These are phyloP conservation scores for Piedraia hortae DNA, from an alignment of 2,329 filamentous ascomycete genomes.

Conservation along the genomic window DNA sequence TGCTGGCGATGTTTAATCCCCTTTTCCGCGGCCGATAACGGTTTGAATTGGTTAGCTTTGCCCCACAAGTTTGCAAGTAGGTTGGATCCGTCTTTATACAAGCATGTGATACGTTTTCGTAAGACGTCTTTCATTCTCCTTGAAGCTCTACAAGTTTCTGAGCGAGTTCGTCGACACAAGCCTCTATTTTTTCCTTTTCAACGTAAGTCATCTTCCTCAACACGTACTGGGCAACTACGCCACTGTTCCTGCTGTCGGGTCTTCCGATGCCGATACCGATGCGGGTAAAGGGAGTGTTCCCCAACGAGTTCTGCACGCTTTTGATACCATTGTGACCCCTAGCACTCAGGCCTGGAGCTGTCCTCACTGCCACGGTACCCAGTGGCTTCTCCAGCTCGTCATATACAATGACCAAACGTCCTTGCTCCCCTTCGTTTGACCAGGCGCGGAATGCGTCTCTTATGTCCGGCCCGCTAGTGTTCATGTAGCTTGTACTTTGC, in stretches of 20 bases:
- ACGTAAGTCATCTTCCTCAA: slow-evolving; percentile 33
- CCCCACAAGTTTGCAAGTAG: not conserved
- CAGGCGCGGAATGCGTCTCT: slow-evolving; percentile 34
- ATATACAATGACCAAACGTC: slow-evolving; percentile 49
- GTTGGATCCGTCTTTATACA: not conserved
- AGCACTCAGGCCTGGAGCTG: slow-evolving; percentile 22
- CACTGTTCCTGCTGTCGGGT: slow-evolving; percentile 37
- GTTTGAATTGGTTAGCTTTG: not conserved
- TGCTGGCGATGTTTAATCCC: not conserved
- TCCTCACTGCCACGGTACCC: slow-evolving; percentile 35
- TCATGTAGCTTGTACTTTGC: slow-evolving; percentile 61
- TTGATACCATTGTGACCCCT: slow-evolving; percentile 21
- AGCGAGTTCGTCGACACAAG: slow-evolving; percentile 10
- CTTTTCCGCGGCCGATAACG: not conserved
- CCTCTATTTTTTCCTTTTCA: slow-evolving; percentile 18
- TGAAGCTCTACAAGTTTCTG: slow-evolving; percentile 14
- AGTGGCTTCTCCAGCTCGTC: slow-evolving; percentile 58
- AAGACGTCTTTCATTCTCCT: slow-evolving; percentile 4
- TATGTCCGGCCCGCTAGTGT: slow-evolving; percentile 48
- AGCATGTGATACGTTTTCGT: not conserved
- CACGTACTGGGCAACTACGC: slow-evolving; percentile 50
- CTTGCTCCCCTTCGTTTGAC: slow-evolving; percentile 9
- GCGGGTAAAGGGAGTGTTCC: slow-evolving; percentile 45
- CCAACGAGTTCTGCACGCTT: slow-evolving; percentile 36
- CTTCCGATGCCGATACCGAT: slow-evolving; percentile 75